A percentile compares a stretch with the other conserved stretches of the same genome.
phyloP scores from a whole-genome alignment of 495 filamentous ascomycete species.

The Aspergillus ellipticus region DNA sequence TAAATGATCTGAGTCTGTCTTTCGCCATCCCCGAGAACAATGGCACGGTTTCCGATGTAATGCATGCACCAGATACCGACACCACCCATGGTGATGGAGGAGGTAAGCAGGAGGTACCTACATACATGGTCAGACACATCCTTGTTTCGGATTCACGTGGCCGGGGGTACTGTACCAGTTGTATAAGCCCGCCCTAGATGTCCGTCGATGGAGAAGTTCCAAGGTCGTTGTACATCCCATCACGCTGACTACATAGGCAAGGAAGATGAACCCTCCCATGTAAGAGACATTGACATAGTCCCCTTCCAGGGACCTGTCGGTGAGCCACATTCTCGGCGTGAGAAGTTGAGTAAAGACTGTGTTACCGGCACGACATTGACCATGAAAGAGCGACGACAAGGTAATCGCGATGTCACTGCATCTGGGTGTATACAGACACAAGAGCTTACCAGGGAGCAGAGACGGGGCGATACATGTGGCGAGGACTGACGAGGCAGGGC shows the following conservation, averaged over 20 bases:
- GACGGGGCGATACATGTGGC: background rate
- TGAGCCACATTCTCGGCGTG: slow-evolving; percentile 22
- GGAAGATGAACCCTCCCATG: slow-evolving; percentile 58
- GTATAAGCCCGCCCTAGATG: slow-evolving; percentile 59
- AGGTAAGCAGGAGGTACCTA: slow-evolving; percentile 68
- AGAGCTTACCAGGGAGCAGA: background rate
- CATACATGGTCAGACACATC: background rate
- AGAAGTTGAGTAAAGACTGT: slow-evolving; percentile 1
- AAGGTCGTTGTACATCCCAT: slow-evolving; percentile 74
- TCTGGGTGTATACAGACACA: background rate
- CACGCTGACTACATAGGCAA: slow-evolving; percentile 75
- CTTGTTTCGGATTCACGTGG: background rate
- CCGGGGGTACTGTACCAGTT: slow-evolving; percentile 56
- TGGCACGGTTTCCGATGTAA: slow-evolving; percentile 80
- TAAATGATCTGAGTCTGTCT: slow-evolving; percentile 66
- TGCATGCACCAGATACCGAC: slow-evolving; percentile 86
- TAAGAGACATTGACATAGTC: slow-evolving; percentile 39
- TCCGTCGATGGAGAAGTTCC: slow-evolving; percentile 76
- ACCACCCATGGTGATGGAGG: slow-evolving; percentile 75
- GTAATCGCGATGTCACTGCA: background rate
- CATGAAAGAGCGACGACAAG: background rate
- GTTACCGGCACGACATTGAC: background rate
- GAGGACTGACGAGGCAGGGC: background rate
- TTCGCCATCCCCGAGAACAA: slow-evolving; percentile 60
- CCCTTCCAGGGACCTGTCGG: slow-evolving; percentile 6